A percentile compares a stretch with the other conserved stretches of the same genome.
Conservation (phyloP, 305 asterid species). For the Ilex paraguariensis region DNA sequence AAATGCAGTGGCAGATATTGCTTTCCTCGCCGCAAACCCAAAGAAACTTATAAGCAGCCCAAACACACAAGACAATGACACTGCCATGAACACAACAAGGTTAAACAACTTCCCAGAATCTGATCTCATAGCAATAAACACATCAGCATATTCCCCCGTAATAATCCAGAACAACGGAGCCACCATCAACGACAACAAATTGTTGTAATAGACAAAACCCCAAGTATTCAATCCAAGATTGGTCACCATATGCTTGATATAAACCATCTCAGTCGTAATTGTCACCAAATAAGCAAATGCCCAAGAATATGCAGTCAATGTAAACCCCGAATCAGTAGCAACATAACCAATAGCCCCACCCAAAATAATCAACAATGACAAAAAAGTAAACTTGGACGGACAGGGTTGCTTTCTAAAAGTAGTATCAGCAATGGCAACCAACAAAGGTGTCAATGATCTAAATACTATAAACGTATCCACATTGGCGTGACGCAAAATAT, state of each 20-base stretch:
- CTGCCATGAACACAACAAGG: constrained; percentile 67
- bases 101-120: constrained; percentile 44
- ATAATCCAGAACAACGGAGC: constrained; percentile 84
- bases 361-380: constrained; percentile 57
- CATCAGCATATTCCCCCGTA: constrained; percentile 85
- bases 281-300: constrained; percentile 89
- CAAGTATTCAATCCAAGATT: constrained; percentile 92
- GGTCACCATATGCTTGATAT: constrained; percentile 95
- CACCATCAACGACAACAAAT: constrained; percentile 80
- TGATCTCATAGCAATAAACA: constrained; percentile 47
- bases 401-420: constrained; percentile 71
- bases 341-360: constrained; percentile 86
- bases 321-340: constrained; percentile 78
- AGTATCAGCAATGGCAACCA: constrained; percentile 92
- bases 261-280: constrained; percentile 95
- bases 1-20: constrained; percentile 91
- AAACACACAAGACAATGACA: constrained; percentile 79
- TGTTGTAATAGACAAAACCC: constrained; percentile 90
- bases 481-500: constrained; percentile 92
- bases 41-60: constrained; percentile 96
- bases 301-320: constrained; percentile 84
- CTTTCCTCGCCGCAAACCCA: constrained; percentile 92
- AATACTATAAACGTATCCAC: constrained; percentile 92
- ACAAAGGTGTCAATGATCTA: constrained; percentile 77
- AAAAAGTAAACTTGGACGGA: constrained; percentile 76